Evolutionary conservation across 768 basidiomycete species (phyloP), one percentile per base, ranked within the genome.

Genomic region (Tricholoma terreum): DNA sequence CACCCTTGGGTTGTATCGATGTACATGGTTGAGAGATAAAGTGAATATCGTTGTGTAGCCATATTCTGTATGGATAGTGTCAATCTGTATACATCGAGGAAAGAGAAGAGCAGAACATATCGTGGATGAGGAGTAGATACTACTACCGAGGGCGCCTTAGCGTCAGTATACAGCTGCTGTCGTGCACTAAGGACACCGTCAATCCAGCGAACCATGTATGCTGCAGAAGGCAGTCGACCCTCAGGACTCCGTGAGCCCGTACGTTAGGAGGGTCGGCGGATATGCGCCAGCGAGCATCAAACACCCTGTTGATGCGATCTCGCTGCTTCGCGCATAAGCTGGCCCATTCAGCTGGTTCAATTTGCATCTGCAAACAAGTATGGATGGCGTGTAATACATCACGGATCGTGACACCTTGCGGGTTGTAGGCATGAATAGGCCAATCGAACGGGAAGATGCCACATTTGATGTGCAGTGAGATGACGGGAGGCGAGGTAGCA

Each of bases 181-280:
- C 73, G 40, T 64, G 64, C 24, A 72, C 70, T 27, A 70, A 61
- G 31, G 73, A 75, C 15, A 74, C 63, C 8, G 80, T 75, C 52
- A 85, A 66, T n/a, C 84, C 84, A 6, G 75, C 81, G 55, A 85
- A 85, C 50, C 72, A 54, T 12, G 76, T 79, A 50, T 80, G 80
- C 50, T 71, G 68, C 35, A 81, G 71, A 24, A 86, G 58, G 61
- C 73, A 81, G 55, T 86, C 84, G 24, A 77, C 69, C 30, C 82
- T 73, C 61, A 77, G 65, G 1, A 84, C 69, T 5, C 84, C 84
- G 4, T 68, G 65, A 11, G 66, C 63, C 21, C 74, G 75, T 19
- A 72, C 69, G 51, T 55, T 66, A 15, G 64, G 61, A 24, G 76
- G 76, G 55, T 79, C 59, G 5, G 59, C 60, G 2, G 80, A 73